phyloP scores from a whole-genome alignment of 208 protist genomes.

The Blechomonas ayalai region DNA sequence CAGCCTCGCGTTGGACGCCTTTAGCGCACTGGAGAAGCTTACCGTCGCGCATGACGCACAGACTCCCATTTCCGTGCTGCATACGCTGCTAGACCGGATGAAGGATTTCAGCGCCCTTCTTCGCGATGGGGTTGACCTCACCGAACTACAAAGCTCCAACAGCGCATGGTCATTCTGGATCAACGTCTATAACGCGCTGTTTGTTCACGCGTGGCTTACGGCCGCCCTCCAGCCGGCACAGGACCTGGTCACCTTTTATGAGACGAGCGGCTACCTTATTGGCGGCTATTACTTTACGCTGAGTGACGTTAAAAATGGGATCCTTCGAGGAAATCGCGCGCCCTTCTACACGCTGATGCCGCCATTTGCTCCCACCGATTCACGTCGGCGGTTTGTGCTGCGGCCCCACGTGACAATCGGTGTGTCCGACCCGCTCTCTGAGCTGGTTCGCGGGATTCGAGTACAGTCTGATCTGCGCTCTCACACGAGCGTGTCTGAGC shows the following conservation, averaged over 20 bases:
- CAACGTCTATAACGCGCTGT: conserved; percentile 70
- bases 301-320: conserved; percentile 62
- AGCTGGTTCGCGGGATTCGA: too few species aligned
- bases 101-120: background rate
- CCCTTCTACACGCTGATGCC: conserved; percentile 24
- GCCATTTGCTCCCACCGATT: conserved; percentile 14
- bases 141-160: background rate
- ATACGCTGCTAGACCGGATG: too few species aligned
- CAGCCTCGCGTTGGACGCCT: conserved; percentile 19
- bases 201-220: conserved; percentile 58
- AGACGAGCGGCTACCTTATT: conserved; percentile 41
- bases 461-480: too few species aligned
- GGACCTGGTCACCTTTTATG: conserved; percentile 30
- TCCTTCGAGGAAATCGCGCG: conserved; percentile 43
- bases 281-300: conserved; percentile 35
- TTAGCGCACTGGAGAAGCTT: conserved; percentile 27
- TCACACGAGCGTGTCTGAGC: background rate
- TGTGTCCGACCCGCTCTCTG: background rate
- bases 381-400: conserved; percentile 7
- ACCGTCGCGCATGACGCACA: conserved; percentile 8
- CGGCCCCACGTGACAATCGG: conserved; percentile 4
- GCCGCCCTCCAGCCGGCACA: conserved; percentile 5
- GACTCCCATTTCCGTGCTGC: background rate
- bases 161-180: conserved; percentile 21
- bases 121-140: background rate